Conservation (phyloP, 208 protist genomes). For the Trypanosoma conorhini region DNA sequence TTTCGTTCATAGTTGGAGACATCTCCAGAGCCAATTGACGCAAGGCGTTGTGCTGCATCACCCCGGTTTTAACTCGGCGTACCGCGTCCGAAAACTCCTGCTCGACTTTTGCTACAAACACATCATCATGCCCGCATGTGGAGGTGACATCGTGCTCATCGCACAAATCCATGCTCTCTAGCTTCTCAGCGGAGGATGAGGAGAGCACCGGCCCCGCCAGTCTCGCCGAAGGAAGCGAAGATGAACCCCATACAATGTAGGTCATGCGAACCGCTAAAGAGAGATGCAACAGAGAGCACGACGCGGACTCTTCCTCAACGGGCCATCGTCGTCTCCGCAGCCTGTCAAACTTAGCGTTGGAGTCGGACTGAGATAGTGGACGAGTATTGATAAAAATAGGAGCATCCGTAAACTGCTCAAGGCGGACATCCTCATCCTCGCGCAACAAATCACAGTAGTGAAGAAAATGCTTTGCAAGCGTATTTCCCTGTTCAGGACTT, state of each 20-base stretch:
- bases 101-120: slow-evolving; percentile 1
- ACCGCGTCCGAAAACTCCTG: slow-evolving; percentile 15
- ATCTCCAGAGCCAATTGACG: not conserved
- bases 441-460: slow-evolving; percentile 67
- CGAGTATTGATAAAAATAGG: slow-evolving; percentile 60
- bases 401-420: slow-evolving; percentile 79
- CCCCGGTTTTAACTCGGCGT: not conserved
- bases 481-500: slow-evolving; percentile 38
- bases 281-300: slow-evolving; percentile 71
- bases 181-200: not conserved
- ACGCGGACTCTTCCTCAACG: slow-evolving; percentile 69
- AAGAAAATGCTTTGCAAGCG: slow-evolving; percentile 67
- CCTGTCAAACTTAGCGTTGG: slow-evolving; percentile 2
- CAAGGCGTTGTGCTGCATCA: slow-evolving; percentile 2
- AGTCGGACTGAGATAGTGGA: slow-evolving; percentile 18
- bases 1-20: not conserved
- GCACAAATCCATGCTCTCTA: not conserved
- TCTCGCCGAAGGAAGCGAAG: slow-evolving; percentile 17
- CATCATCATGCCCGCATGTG: not conserved
- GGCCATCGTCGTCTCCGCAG: slow-evolving; percentile 37
- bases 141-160: not conserved
- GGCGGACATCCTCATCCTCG: slow-evolving; percentile 60
- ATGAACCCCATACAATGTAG: slow-evolving; percentile 75
- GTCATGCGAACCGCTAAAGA: slow-evolving; percentile 71
- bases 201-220: slow-evolving; percentile 12